A percentile compares a stretch with the other conserved stretches of the same genome.
These are phyloP conservation scores for Phylloporus rhodoxanthus DNA, from an alignment of 768 basidiomycete species.

Conservation along the genomic window DNA sequence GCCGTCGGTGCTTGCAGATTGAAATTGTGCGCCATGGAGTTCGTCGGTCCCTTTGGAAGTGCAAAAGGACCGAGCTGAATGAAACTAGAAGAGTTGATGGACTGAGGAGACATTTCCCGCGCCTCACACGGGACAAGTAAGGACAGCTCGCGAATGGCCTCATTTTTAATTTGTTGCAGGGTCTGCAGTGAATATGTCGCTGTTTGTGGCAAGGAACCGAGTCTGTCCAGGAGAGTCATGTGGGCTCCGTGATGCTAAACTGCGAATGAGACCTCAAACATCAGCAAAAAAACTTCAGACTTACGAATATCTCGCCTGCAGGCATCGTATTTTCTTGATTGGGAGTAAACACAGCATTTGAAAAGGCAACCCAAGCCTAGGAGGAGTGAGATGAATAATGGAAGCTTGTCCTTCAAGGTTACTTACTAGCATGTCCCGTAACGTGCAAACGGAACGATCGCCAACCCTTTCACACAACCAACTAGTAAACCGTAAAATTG, in stretches of 20 bases:
- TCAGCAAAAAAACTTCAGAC: slow-evolving; percentile 16
- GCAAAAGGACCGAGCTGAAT: slow-evolving; percentile 71
- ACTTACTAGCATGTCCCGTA: slow-evolving; percentile 85
- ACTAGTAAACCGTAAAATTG: slow-evolving; percentile 69
- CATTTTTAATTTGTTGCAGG: slow-evolving; percentile 54
- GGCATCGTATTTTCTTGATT: slow-evolving; percentile 31
- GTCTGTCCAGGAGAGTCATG: slow-evolving; percentile 88
- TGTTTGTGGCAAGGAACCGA: slow-evolving; percentile 72
- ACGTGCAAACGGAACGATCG: slow-evolving; percentile 60
- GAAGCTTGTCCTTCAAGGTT: background rate
- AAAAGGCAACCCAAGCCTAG: slow-evolving; percentile 91
- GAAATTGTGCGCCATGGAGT: slow-evolving; percentile 44
- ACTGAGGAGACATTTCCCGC: slow-evolving; percentile 18
- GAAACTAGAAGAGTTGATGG: slow-evolving; percentile 32
- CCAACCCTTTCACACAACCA: slow-evolving; percentile 67
- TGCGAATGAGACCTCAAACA: slow-evolving; percentile 10
- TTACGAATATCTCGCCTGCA: slow-evolving; percentile 61
- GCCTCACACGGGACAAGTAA: slow-evolving; percentile 47
- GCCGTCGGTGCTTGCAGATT: slow-evolving; percentile 88
- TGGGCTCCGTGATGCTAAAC: slow-evolving; percentile 84
- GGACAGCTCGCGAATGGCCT: slow-evolving; percentile 50
- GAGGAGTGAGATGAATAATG: slow-evolving; percentile 3
- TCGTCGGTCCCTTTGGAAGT: slow-evolving; percentile 52
- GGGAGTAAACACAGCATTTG: slow-evolving; percentile 50
- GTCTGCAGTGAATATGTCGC: slow-evolving; percentile 55